Base-by-base conservation (phyloP, 1,284 basidiomycete species). In the Schizophyllum commune region DNA sequence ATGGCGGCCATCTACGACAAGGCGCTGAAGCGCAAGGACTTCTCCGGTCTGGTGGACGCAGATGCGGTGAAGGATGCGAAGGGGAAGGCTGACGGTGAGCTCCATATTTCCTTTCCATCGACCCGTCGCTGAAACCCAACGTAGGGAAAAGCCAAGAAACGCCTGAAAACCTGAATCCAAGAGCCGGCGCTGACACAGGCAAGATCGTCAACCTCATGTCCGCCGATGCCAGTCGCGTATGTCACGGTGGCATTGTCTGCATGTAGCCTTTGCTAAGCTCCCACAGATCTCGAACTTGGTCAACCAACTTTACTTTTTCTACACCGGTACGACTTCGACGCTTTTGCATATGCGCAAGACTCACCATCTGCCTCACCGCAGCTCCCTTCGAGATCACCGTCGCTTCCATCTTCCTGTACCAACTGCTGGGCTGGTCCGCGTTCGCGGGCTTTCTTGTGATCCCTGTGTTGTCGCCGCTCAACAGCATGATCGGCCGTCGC, bases 1-100 rank as follows among this genome's bases (percentile, higher is more conserved):
- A 93, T 90, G 79, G 82, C 89, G 0, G 79, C 89, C 0, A 90
- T 97, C 60, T 98, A 96, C 69, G 90, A 94, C 71, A 97, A 97
- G 72, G 88, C 94, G 0, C 76, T 97, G 52, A 89, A 89, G 70
- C 79, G 93, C 32, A 89, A 87, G 69, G 94, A 97, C 71, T 88
- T 88, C 61, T 90, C 90, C 0, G 94, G 93, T 0, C 79, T 93
- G 27, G 76, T 91, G 1, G 79, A 84, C 56, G 82, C 76, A 67
- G 78, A 81, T 33, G 79, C 79, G 57, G 72, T 73, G 32, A 60
- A 58, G 32, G 61, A 65, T 39, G 21, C 55, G 9, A 60, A 21
- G 53, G 53, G 19, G 53, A 55, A 20, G 5, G 20, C 15, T 2
- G 51, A 20, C 51, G 20, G 27, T 27, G 27, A n/a, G n/a, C n/a